These are phyloP conservation scores for Ophiostoma sp. DNA, from an alignment of 2,329 filamentous ascomycete genomes.

Conservation along the genomic window DNA sequence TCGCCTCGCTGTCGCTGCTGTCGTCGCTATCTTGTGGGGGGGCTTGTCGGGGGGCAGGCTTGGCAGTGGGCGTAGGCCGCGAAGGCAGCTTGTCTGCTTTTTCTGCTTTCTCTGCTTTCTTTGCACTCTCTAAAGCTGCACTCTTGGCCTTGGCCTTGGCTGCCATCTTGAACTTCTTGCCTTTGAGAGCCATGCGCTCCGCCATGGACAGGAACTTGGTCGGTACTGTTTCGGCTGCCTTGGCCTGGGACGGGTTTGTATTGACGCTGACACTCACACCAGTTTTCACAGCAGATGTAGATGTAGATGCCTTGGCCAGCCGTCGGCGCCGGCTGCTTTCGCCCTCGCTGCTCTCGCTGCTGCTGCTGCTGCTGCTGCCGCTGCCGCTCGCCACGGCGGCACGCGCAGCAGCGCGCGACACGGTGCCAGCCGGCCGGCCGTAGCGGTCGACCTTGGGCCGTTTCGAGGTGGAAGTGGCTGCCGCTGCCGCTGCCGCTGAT, in stretches of 20 bases:
- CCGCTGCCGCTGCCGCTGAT: not conserved
- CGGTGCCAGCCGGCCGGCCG: not conserved
- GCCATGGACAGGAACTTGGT: constrained; percentile 49
- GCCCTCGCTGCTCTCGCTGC: not conserved
- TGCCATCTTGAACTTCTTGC: constrained; percentile 49
- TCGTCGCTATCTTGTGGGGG: not conserved
- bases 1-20: not conserved
- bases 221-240: not conserved
- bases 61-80: not conserved
- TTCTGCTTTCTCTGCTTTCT: not conserved
- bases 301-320: not conserved
- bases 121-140: not conserved
- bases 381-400: not conserved
- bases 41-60: not conserved
- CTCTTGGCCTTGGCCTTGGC: not conserved
- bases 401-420: not conserved
- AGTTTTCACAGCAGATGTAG: no score
- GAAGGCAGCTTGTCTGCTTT: not conserved
- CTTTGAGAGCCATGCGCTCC: constrained; percentile 51
- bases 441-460: constrained; percentile 19
- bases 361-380: not conserved
- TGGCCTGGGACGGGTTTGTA: not conserved
- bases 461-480: constrained; percentile 22
- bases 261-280: not conserved
- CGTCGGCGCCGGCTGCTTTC: not conserved